A percentile compares a stretch with the other conserved stretches of the same genome.
These are phyloP conservation scores for Cucumis cinereus DNA, from an alignment of 306 rosid species.

Conservation along the genomic window DNA sequence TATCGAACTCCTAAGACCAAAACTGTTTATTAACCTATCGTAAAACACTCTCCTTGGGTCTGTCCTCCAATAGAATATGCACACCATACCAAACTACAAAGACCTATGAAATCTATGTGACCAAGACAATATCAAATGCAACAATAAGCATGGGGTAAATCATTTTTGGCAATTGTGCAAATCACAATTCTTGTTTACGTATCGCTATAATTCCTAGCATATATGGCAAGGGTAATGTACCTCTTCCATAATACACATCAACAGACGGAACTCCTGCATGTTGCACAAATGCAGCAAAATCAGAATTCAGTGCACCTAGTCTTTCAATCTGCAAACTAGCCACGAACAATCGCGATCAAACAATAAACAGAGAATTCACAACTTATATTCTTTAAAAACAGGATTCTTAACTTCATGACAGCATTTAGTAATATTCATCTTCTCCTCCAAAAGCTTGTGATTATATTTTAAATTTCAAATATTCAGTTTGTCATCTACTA, in stretches of 20 bases:
- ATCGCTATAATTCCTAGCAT: not conserved
- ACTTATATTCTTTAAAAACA: not conserved
- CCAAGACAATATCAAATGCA: too few relatives aligned
- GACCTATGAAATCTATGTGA: too few relatives aligned
- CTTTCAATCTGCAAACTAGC: conserved; percentile 58
- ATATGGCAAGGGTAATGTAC: conserved; percentile 20
- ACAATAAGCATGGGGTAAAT: not conserved
- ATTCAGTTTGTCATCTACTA: not conserved
- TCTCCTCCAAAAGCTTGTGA: not conserved
- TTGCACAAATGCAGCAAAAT: conserved; percentile 85
- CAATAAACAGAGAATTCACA: conserved; percentile 2
- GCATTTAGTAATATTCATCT: not conserved
- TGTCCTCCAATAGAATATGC: too few relatives aligned
- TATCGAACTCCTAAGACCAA: not conserved
- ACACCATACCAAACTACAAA: too few relatives aligned
- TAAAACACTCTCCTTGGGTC: too few relatives aligned
- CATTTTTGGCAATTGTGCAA: not conserved
- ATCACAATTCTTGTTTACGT: not conserved
- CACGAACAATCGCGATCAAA: conserved; percentile 16
- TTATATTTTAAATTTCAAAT: not conserved
- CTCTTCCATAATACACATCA: conserved; percentile 81
- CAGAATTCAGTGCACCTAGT: conserved; percentile 68
- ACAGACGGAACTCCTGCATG: conserved; percentile 87
- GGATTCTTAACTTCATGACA: not conserved
- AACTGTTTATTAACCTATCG: too few relatives aligned